Percentiles rank a stretch among this genome's conserved stretches.
phyloP scores from a whole-genome alignment of 768 basidiomycete genomes.

The Roridomyces roridus region DNA sequence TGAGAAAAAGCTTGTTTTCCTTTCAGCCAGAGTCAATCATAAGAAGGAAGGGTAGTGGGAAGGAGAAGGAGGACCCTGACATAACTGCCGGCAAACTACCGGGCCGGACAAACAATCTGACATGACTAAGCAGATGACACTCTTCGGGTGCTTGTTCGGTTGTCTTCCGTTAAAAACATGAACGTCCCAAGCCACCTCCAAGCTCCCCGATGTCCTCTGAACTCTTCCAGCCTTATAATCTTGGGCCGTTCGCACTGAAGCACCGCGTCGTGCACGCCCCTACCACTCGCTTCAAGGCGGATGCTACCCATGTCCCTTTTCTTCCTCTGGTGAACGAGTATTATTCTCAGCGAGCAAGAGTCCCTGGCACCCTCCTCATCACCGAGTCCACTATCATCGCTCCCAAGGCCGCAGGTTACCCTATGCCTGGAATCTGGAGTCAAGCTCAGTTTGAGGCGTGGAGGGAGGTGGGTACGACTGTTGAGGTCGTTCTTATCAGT shows the following conservation, averaged over 20 bases:
- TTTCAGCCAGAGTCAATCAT: neutral
- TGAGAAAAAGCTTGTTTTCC: too few relatives aligned
- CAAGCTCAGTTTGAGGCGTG: conserved; percentile 49
- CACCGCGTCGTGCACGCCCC: conserved; percentile 45
- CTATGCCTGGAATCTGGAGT: conserved; percentile 48
- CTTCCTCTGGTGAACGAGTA: conserved; percentile 32
- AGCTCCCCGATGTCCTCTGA: neutral
- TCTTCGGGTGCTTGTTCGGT: too few relatives aligned
- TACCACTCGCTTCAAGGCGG: conserved; percentile 37
- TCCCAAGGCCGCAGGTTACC: conserved; percentile 30
- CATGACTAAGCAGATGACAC: too few relatives aligned
- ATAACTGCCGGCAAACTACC: too few relatives aligned
- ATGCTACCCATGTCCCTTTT: conserved; percentile 30
- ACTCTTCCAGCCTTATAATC: conserved; percentile 6
- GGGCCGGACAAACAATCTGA: too few relatives aligned
- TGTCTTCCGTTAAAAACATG: too few relatives aligned
- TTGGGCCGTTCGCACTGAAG: neutral
- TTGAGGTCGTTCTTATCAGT: neutral
- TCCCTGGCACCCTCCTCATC: conserved; percentile 43
- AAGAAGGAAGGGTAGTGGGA: too few relatives aligned
- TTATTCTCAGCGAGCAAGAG: conserved; percentile 39
- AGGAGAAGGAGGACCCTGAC: too few relatives aligned
- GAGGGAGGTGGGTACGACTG: conserved; percentile 41
- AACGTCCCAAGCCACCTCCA: too few relatives aligned
- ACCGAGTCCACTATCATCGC: conserved; percentile 48